These are phyloP conservation scores for Brassica nigra DNA, from an alignment of 345 rosid species.

Conservation along the genomic window DNA sequence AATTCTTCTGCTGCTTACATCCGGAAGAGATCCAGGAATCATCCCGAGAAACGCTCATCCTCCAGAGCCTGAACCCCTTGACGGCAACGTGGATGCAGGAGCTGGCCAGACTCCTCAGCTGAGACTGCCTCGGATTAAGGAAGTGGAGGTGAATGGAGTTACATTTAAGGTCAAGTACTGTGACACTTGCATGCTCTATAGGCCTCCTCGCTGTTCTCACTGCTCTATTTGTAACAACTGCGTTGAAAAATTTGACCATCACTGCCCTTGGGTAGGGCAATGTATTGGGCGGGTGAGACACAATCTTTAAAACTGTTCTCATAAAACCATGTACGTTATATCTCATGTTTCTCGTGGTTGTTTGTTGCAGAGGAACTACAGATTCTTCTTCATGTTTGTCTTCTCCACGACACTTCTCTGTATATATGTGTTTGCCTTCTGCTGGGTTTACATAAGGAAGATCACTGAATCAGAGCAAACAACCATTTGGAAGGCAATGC, in stretches of 20 bases:
- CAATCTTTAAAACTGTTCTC: not conserved
- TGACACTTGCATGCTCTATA: slow-evolving; percentile 96
- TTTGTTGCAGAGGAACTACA: slow-evolving; percentile 90
- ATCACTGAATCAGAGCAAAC: slow-evolving; percentile 62
- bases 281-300: slow-evolving; percentile 87
- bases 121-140: slow-evolving; percentile 83
- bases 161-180: slow-evolving; percentile 85
- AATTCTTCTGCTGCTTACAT: slow-evolving; percentile 79
- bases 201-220: slow-evolving; percentile 99
- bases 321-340: not conserved
- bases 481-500: slow-evolving; percentile 45
- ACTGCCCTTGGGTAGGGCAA: slow-evolving; percentile 99
- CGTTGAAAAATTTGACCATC: slow-evolving; percentile 94
- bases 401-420: slow-evolving; percentile 84
- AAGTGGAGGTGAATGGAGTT: slow-evolving; percentile 79
- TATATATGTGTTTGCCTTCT: slow-evolving; percentile 85
- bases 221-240: slow-evolving; percentile 99
- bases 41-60: slow-evolving; percentile 94
- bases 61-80: slow-evolving; percentile 85
- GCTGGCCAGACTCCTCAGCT: slow-evolving; percentile 79
- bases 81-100: slow-evolving; percentile 53
- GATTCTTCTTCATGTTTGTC: slow-evolving; percentile 97
- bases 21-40: slow-evolving; percentile 99
- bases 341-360: slow-evolving; percentile 15
- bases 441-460: slow-evolving; percentile 93